Evolutionary conservation across 116 monocot species (phyloP).

Genomic region (Dioscorea cayenensis): DNA sequence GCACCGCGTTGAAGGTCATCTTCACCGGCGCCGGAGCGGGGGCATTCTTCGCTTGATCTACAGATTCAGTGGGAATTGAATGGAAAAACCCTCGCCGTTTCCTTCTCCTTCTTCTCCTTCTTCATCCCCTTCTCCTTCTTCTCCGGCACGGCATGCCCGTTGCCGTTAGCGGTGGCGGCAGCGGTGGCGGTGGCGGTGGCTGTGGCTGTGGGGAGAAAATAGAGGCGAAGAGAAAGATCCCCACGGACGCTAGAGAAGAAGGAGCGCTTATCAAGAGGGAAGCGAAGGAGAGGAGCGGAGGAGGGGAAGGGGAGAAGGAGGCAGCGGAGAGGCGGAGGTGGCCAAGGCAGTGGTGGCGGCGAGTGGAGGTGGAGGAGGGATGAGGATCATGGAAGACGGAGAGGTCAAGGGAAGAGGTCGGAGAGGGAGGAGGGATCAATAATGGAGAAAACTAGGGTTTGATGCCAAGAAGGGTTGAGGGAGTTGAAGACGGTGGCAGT

Average conservation of each 20-base stretch:
- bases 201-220: background rate
- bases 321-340: conserved; percentile 14
- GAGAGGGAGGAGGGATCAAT: conserved; percentile 6
- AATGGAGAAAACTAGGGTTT: conserved; percentile 16
- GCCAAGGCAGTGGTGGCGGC: conserved; percentile 11
- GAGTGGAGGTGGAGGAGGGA: background rate
- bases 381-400: conserved; percentile 11
- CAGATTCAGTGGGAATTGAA: conserved; percentile 8
- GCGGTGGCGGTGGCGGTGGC: too few species aligned
- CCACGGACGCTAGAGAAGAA: conserved; percentile 18
- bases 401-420: conserved; percentile 11
- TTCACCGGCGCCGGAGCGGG: background rate
- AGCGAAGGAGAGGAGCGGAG: conserved; percentile 7
- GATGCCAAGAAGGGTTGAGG: conserved; percentile 14
- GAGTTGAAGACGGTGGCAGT: conserved; percentile 8
- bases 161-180: too few species aligned
- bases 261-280: conserved; percentile 20
- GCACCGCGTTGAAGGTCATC: background rate
- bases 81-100: conserved; percentile 4
- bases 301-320: conserved; percentile 9
- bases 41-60: background rate
- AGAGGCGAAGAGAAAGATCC: conserved; percentile 20
- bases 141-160: too few species aligned
- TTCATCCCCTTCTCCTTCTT: background rate
- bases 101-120: conserved; percentile 4